Evolutionary conservation across 768 basidiomycete genomes (phyloP).

Genomic region (Serendipita vermifera): DNA sequence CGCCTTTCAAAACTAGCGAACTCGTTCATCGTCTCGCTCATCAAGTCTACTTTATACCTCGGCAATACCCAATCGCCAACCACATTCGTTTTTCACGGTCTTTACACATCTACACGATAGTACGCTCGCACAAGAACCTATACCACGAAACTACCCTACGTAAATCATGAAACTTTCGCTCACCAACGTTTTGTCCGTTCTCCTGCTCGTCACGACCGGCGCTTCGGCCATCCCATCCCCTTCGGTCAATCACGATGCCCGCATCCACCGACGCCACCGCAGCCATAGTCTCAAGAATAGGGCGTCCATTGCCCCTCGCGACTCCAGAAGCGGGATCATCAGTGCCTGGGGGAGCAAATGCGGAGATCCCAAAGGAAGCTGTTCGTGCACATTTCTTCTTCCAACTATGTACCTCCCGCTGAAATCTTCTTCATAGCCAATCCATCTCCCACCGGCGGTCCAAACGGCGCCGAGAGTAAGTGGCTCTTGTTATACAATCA

Average conservation of each 20-base stretch:
- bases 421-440: not conserved
- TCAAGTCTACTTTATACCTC: no score
- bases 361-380: not conserved
- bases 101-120: no score
- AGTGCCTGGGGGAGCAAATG: not conserved
- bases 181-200: not conserved
- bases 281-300: not conserved
- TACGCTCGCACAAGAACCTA: no score
- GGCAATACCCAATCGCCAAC: no score
- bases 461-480: conserved; percentile 7
- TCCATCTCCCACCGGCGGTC: not conserved
- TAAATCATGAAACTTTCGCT: not conserved
- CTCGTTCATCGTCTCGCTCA: no score
- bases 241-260: not conserved
- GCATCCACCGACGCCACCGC: not conserved
- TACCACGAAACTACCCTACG: no score
- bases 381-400: not conserved
- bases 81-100: no score
- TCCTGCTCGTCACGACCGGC: not conserved
- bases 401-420: not conserved
- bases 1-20: no score
- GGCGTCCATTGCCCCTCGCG: not conserved
- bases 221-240: not conserved
- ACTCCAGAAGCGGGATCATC: not conserved
- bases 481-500: not conserved